A percentile compares a stretch with the other conserved stretches of the same genome.
Conservation (phyloP, 1,284 basidiomycete genomes). For the Phenoliferia sp. region DNA sequence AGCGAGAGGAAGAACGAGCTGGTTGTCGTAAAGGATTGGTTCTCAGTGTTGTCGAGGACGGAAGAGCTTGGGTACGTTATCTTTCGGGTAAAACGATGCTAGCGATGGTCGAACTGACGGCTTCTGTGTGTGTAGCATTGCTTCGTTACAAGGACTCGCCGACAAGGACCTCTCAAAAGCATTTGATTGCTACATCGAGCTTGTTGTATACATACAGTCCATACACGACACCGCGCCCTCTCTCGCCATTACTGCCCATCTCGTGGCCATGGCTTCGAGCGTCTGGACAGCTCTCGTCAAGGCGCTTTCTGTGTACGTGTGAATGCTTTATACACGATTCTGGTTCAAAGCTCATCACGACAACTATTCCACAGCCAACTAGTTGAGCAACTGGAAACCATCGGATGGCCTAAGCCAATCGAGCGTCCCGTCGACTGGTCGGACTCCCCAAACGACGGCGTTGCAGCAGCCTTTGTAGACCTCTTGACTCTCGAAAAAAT, state of each 20-base stretch:
- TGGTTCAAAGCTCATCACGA: neutral
- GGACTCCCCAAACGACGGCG: constrained; percentile 57
- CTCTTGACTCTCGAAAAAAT: constrained; percentile 69
- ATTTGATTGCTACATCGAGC: constrained; percentile 29
- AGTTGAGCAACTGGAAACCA: constrained; percentile 58
- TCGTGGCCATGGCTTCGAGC: constrained; percentile 28
- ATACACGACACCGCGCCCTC: constrained; percentile 14
- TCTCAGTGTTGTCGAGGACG: constrained; percentile 64
- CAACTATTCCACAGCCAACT: constrained; percentile 41
- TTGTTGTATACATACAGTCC: constrained; percentile 25
- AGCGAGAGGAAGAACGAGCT: constrained; percentile 68
- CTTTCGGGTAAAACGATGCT: constrained; percentile 1
- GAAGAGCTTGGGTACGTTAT: constrained; percentile 69
- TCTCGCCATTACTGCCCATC: constrained; percentile 21
- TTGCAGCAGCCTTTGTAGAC: constrained; percentile 69
- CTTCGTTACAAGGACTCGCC: constrained; percentile 38
- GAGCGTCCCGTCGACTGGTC: constrained; percentile 22
- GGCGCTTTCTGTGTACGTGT: neutral
- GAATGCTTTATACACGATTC: neutral
- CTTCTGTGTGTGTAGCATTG: constrained; percentile 25
- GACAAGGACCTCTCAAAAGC: constrained; percentile 43
- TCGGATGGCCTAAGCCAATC: constrained; percentile 75
- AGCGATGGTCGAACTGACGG: neutral
- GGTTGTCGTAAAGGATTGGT: constrained; percentile 67
- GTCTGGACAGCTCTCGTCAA: constrained; percentile 29